A percentile compares a stretch with the other conserved stretches of the same genome.
Conservation (phyloP, 1,139 yeast species). For the Yamadazyma mexicana region DNA sequence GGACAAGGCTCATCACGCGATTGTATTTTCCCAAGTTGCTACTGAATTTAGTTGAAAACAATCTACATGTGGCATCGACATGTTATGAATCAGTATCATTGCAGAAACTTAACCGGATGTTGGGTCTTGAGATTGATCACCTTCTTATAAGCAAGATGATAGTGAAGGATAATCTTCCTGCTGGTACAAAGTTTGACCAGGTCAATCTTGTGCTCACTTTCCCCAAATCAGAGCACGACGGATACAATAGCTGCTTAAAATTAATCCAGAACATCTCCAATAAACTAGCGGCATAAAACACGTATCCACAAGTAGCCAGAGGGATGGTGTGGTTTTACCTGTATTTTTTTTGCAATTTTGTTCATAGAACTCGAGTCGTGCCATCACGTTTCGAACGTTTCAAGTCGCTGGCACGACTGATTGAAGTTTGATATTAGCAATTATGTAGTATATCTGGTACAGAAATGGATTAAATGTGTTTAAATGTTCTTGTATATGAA, state of each 20-base stretch:
- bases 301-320: too few relatives aligned
- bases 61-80: slow-evolving; percentile 28
- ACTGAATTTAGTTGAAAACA: slow-evolving; percentile 32
- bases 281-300: slow-evolving; percentile 1
- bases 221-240: slow-evolving; percentile 16
- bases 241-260: slow-evolving; percentile 8
- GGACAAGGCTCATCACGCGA: slow-evolving; percentile 13
- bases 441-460: too few relatives aligned
- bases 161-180: slow-evolving; percentile 30
- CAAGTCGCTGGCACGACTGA: too few relatives aligned
- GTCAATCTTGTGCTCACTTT: slow-evolving; percentile 25
- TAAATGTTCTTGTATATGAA: too few relatives aligned
- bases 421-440: too few relatives aligned
- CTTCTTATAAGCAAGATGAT: slow-evolving; percentile 34
- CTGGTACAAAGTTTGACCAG: slow-evolving; percentile 35
- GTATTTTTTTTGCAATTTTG: too few relatives aligned
- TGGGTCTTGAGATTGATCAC: slow-evolving; percentile 22
- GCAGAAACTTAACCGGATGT: slow-evolving; percentile 18
- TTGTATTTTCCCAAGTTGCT: slow-evolving; percentile 18
- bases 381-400: too few relatives aligned
- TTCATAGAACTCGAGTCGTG: too few relatives aligned
- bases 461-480: too few relatives aligned
- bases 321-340: neutral
- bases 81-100: slow-evolving; percentile 30
- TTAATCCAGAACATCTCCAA: slow-evolving; percentile 16